These are phyloP conservation scores for Hypoxylon subgilvum DNA, from an alignment of 495 filamentous ascomycete genomes.

Conservation along the genomic window DNA sequence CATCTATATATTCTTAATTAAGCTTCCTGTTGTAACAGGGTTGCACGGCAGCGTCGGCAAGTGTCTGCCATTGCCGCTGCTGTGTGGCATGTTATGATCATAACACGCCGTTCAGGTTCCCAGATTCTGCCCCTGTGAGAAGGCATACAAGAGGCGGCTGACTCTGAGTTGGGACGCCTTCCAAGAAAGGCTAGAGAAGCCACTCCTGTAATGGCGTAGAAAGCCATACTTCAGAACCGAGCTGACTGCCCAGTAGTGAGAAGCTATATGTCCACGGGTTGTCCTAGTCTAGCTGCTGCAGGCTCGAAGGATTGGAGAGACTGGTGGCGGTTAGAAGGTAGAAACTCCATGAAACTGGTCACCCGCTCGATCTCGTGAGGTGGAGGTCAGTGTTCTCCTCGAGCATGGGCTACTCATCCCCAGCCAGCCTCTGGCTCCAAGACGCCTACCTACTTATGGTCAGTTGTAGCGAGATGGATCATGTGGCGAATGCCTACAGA, in stretches of 20 bases:
- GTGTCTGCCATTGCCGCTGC: constrained; percentile 2
- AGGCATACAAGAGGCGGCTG: no score
- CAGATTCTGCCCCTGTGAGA: no score
- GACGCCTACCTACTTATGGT: constrained; percentile 4
- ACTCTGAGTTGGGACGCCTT: no score
- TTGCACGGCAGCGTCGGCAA: constrained; percentile 1
- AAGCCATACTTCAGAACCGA: not conserved
- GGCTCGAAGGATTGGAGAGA: not conserved
- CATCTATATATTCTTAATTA: not conserved
- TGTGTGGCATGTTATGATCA: not conserved
- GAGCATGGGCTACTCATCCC: constrained; percentile 14
- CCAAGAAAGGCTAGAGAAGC: not conserved
- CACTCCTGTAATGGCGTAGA: not conserved
- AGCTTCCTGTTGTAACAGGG: constrained; percentile 1
- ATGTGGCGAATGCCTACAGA: not conserved
- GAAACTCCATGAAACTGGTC: not conserved
- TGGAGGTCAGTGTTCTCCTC: not conserved
- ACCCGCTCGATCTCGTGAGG: constrained; percentile 2
- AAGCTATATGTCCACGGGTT: not conserved
- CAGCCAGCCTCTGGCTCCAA: constrained; percentile 7
- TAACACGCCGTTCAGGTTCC: not conserved
- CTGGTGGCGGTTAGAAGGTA: constrained; percentile 3
- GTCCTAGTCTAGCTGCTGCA: not conserved
- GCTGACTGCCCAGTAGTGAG: not conserved
- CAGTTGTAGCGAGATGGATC: not conserved